A percentile compares a stretch with the other conserved stretches of the same genome.
Evolutionary conservation across 73 alveolate species (phyloP).

Genomic region (Paramecium primaurelia): DNA sequence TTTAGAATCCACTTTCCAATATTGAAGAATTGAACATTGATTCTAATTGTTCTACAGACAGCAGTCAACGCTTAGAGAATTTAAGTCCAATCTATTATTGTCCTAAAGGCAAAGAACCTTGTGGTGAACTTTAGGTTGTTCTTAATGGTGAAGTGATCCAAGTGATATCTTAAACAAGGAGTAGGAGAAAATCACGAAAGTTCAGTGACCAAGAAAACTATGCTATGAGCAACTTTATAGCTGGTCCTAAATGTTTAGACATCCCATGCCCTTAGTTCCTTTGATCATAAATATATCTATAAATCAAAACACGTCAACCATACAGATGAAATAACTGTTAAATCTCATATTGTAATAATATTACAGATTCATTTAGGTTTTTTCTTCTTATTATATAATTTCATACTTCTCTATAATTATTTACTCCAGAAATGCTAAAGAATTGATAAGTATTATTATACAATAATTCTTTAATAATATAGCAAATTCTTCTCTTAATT

Average conservation of each 20-base stretch:
- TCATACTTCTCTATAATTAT: neutral
- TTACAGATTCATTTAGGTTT: neutral
- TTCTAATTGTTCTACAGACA: constrained; percentile 28
- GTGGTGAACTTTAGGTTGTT: constrained; percentile 29
- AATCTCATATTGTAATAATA: neutral
- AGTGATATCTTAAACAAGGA: neutral
- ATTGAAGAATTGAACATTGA: constrained; percentile 9
- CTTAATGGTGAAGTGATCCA: neutral
- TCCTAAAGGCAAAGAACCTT: constrained; percentile 30
- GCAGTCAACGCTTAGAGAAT: constrained; percentile 22
- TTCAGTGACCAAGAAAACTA: constrained; percentile 37
- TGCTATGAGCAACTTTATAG: constrained; percentile 38
- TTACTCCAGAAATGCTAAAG: neutral
- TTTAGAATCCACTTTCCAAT: neutral
- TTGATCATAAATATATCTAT: neutral
- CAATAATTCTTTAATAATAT: neutral
- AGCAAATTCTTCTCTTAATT: neutral
- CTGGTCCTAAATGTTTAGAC: constrained; percentile 41
- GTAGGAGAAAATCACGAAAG: constrained; percentile 17
- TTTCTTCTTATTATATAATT: neutral
- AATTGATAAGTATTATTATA: neutral
- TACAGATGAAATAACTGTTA: neutral
- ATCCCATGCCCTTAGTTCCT: constrained; percentile 18
- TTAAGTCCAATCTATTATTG: constrained; percentile 9
- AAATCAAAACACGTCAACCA: neutral